These are phyloP conservation scores for Rubia peregrina DNA, from an alignment of 305 asterid genomes.

Conservation along the genomic window DNA sequence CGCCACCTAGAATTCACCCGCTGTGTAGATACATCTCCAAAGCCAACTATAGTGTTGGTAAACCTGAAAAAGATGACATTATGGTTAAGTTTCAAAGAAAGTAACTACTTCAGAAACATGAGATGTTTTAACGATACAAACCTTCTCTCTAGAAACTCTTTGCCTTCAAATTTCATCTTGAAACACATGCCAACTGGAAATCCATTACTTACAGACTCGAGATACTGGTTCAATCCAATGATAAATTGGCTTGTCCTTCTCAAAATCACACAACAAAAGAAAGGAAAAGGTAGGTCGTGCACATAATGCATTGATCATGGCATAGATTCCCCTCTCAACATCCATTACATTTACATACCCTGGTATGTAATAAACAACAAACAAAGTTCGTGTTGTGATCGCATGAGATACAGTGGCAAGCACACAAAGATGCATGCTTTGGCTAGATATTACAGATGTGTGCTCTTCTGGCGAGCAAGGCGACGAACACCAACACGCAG, in stretches of 20 bases:
- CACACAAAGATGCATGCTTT: slow-evolving; percentile 89
- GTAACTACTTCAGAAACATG: too few species aligned
- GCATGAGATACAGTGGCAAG: slow-evolving; percentile 94
- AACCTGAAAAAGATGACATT: too few species aligned
- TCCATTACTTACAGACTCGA: too few species aligned
- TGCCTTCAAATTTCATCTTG: too few species aligned
- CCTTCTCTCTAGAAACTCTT: too few species aligned
- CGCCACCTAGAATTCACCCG: too few species aligned
- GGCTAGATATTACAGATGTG: slow-evolving; percentile 80
- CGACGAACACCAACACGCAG: slow-evolving; percentile 76
- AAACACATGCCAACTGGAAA: too few species aligned
- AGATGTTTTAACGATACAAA: too few species aligned
- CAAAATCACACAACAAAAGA: slow-evolving; percentile 7
- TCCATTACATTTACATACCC: slow-evolving; percentile 31
- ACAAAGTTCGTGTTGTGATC: slow-evolving; percentile 48
- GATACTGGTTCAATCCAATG: too few species aligned
- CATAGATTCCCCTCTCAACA: neutral
- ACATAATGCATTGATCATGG: neutral
- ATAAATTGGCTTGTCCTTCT: slow-evolving; percentile 32
- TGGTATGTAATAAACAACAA: slow-evolving; percentile 77
- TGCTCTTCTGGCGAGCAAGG: slow-evolving; percentile 52
- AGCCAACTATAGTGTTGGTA: too few species aligned
- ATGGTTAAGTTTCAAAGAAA: too few species aligned
- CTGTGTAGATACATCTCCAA: too few species aligned
- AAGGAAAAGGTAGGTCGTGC: neutral